Conservation (phyloP, 1,284 basidiomycete genomes). For the Flammula alnicola region DNA sequence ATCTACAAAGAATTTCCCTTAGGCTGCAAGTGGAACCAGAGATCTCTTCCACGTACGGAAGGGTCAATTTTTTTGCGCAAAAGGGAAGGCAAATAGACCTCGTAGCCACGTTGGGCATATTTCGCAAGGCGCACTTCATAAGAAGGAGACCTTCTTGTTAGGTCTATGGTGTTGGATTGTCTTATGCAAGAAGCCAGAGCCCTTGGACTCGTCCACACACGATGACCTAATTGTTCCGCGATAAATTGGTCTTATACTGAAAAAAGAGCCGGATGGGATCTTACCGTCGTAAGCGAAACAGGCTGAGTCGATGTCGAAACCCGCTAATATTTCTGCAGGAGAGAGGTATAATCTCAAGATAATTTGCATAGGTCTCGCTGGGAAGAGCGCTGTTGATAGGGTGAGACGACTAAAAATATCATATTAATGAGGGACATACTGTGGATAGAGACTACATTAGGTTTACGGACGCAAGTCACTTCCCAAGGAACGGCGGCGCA, state of each 20-base stretch:
- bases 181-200: too few relatives aligned
- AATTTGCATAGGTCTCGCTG: constrained; percentile 62
- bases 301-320: constrained; percentile 67
- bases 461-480: constrained; percentile 63
- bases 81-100: constrained; percentile 57
- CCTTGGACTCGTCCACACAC: constrained; percentile 59
- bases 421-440: constrained; percentile 41
- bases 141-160: constrained; percentile 61
- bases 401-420: neutral
- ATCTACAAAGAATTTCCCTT: neutral
- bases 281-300: too few relatives aligned
- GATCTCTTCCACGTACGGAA: constrained; percentile 50
- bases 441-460: constrained; percentile 65
- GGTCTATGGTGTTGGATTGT: constrained; percentile 63
- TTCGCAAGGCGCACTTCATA: constrained; percentile 64
- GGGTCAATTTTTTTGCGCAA: constrained; percentile 56
- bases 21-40: too few relatives aligned
- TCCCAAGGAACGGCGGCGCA: constrained; percentile 68
- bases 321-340: constrained; percentile 63
- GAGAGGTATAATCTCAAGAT: constrained; percentile 59
- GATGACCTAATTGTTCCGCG: constrained; percentile 35
- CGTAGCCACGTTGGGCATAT: constrained; percentile 56
- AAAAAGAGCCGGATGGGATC: too few relatives aligned
- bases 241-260: too few relatives aligned
- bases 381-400: constrained; percentile 54